These are phyloP conservation scores for Climacium dendroides DNA, from an alignment of 225 moss, liverwort and hornwort genomes.

Conservation along the genomic window DNA sequence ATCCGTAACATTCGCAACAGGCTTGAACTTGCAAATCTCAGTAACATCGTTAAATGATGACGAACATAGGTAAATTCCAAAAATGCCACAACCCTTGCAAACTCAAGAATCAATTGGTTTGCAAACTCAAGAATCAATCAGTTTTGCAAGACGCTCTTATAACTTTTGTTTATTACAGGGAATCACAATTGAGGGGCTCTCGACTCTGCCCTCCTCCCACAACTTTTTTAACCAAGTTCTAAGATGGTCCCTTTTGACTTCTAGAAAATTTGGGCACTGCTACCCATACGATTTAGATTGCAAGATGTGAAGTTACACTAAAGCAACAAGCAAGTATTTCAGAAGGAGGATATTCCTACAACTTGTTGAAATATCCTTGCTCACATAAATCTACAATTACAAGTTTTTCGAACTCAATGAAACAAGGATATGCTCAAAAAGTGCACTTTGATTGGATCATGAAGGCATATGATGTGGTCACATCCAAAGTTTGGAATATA, in stretches of 20 bases:
- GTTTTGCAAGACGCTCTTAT: no score
- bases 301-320: background rate
- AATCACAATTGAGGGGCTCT: background rate
- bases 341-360: fast-evolving
- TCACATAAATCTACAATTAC: background rate
- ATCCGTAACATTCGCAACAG: background rate
- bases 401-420: background rate
- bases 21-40: background rate
- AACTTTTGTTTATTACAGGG: background rate
- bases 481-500: background rate
- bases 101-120: background rate
- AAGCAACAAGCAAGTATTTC: background rate
- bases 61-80: background rate
- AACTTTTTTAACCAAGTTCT: background rate
- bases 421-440: background rate
- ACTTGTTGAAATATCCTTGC: background rate
- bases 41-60: background rate
- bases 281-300: background rate
- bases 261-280: background rate
- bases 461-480: background rate
- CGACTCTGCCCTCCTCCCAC: background rate
- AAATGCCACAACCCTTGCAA: background rate
- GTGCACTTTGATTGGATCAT: background rate
- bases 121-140: background rate
- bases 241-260: background rate